Evolutionary conservation across 345 rosid genomes (phyloP).

Genomic region (Moringa oleifera): DNA sequence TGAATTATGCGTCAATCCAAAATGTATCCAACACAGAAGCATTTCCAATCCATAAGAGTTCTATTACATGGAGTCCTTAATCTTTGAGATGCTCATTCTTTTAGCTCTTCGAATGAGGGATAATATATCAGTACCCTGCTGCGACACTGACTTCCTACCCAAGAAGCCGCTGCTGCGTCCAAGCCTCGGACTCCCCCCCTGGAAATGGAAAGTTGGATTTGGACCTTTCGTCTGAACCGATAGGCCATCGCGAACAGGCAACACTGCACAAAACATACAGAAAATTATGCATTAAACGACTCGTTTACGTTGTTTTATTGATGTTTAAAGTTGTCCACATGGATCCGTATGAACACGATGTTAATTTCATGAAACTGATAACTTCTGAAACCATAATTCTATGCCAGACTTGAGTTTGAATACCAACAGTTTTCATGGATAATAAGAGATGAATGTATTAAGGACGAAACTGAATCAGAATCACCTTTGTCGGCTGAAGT

Average conservation of each 20-base stretch:
- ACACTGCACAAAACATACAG: conserved; percentile 6
- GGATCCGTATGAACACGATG: no score
- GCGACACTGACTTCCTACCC: conserved; percentile 5
- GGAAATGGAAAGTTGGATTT: conserved; percentile 47
- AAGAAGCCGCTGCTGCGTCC: conserved; percentile 23
- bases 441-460: not conserved
- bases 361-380: no score
- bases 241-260: conserved; percentile 33
- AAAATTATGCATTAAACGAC: no score
- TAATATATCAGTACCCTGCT: conserved; percentile 13
- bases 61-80: no score
- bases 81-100: not conserved
- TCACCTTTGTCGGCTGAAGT: conserved; percentile 2
- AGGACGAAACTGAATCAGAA: conserved; percentile 7
- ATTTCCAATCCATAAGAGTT: no score
- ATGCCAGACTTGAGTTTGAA: no score
- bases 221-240: conserved; percentile 24
- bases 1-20: no score
- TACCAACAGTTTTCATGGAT: not conserved
- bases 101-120: conserved; percentile 33
- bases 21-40: no score
- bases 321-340: no score
- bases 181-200: conserved; percentile 21
- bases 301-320: no score
- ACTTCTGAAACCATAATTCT: no score